Evolutionary conservation across 2,329 filamentous ascomycete genomes (phyloP), one percentile per base, ranked within the genome.

Genomic region (Diaporthe nobilis): DNA sequence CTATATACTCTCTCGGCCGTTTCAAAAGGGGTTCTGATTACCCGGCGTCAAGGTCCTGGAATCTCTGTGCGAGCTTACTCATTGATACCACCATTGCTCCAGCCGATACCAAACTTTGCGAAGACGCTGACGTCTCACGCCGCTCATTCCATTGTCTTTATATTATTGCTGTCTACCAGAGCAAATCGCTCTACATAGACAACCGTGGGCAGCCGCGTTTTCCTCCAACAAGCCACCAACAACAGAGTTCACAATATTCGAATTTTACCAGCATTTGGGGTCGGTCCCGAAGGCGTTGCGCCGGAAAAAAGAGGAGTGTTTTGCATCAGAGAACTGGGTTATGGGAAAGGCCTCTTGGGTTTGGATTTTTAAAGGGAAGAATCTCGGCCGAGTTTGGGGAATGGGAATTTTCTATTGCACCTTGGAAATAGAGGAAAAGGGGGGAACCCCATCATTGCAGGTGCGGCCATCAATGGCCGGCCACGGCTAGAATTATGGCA

Each of bases 71-170:
- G 49, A 49, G 31, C 49, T 42, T 68, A 37, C 47, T 53, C 65
- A 28, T 39, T 53, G 49, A 55, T 70, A 70, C 49, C 58, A 73
- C 71, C 34, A 37, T 53, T 57, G 34, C 65, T 57, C 47, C 47
- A 55, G 60, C 34, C 60, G 47, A 73, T 73, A 55, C 71, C 60
- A 47, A 73, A 55, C 42, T 55, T 63, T 39, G 58, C 71, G 49
- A 73, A 65, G 71, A 65, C 37, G 71, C 47, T 39, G 39, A 55
- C 34, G 34, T 73, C 71, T 34, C 58, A 73, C 71, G 71, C 55
- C 58, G 71, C 47, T 63, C 55, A 34, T 53, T 55, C 25, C 58
- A 57, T 31, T 31, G 47, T 63, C 60, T 9, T 65, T 73, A 71
- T 60, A 34, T 67, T 37, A 25, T 34, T 42, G 3, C n/a, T 44